phyloP scores from a whole-genome alignment of 345 rosid species.

The Dipteronia dyeriana region DNA sequence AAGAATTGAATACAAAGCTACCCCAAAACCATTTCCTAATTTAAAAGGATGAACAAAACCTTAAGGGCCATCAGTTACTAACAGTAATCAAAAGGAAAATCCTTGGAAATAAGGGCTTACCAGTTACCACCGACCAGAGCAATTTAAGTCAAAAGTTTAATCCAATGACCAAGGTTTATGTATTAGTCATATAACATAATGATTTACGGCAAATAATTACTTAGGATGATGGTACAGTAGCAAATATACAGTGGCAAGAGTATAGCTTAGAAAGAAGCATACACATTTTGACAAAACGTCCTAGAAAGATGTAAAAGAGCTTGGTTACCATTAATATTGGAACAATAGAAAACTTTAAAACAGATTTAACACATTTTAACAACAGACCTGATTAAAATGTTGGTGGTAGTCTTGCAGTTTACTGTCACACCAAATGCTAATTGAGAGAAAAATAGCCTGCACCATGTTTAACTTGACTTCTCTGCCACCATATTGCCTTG shows the following conservation, averaged over 20 bases:
- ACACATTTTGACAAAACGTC: background rate
- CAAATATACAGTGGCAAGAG: conserved; percentile 1
- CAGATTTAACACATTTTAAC: conserved; percentile 20
- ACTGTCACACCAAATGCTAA: conserved; percentile 76
- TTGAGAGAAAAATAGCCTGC: conserved; percentile 57
- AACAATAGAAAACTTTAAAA: conserved; percentile 10
- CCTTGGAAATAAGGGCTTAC: background rate
- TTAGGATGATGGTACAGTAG: background rate
- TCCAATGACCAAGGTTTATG: background rate
- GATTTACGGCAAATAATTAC: background rate
- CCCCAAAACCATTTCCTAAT: too few relatives aligned
- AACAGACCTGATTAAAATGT: conserved; percentile 73
- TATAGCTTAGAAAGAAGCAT: background rate
- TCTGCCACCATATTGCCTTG: conserved; percentile 42
- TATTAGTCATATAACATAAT: conserved; percentile 1
- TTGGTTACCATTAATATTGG: conserved; percentile 8
- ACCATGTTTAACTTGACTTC: conserved; percentile 47
- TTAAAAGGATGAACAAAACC: too few relatives aligned
- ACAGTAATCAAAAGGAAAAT: conserved; percentile 16
- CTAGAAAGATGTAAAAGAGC: conserved; percentile 10
- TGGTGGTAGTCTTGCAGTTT: conserved; percentile 83
- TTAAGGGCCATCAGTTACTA: background rate
- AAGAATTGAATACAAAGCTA: too few relatives aligned
- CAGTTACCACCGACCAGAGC: background rate
- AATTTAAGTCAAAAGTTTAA: background rate